Evolutionary conservation across 495 filamentous ascomycete species (phyloP).

Genomic region (Penicillium pancosmium): DNA sequence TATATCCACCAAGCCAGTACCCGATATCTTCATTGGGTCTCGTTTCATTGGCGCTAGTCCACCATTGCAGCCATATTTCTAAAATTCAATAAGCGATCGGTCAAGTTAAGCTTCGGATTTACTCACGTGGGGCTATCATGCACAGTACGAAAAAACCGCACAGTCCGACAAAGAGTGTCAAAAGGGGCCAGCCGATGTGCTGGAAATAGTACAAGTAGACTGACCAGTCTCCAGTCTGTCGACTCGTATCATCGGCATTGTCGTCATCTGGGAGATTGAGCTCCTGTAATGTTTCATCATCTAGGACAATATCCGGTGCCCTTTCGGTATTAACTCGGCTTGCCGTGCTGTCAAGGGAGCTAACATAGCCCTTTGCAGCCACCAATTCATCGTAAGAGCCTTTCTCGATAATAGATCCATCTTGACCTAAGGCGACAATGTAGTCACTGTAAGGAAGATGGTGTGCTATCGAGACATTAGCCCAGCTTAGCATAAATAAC

Average conservation of each 20-base stretch:
- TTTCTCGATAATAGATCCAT: slow-evolving; percentile 18
- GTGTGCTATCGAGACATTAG: slow-evolving; percentile 20
- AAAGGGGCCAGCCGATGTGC: slow-evolving; percentile 32
- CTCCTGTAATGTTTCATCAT: slow-evolving; percentile 24
- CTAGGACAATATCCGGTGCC: slow-evolving; percentile 18
- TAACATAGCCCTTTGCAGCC: slow-evolving; percentile 6
- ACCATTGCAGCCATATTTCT: slow-evolving; percentile 42
- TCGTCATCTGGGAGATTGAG: slow-evolving; percentile 19
- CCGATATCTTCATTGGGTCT: slow-evolving; percentile 37
- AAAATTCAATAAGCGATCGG: not conserved
- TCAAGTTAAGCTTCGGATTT: not conserved
- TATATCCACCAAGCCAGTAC: slow-evolving; percentile 27
- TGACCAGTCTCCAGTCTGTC: slow-evolving; percentile 37
- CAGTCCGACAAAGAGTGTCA: slow-evolving; percentile 21
- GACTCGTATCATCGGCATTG: slow-evolving; percentile 24
- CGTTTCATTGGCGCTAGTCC: slow-evolving; percentile 26
- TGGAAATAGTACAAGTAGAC: slow-evolving; percentile 35
- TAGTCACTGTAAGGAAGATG: slow-evolving; percentile 25
- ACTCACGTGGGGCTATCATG: slow-evolving; percentile 26
- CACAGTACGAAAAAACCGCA: slow-evolving; percentile 32
- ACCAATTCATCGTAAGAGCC: slow-evolving; percentile 20
- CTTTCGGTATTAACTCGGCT: slow-evolving; percentile 5
- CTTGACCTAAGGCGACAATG: slow-evolving; percentile 20
- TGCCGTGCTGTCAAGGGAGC: slow-evolving; percentile 3
- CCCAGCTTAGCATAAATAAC: not conserved